phyloP scores from a whole-genome alignment of 1,284 basidiomycete genomes.

The Cryptococcus maquisensis region DNA sequence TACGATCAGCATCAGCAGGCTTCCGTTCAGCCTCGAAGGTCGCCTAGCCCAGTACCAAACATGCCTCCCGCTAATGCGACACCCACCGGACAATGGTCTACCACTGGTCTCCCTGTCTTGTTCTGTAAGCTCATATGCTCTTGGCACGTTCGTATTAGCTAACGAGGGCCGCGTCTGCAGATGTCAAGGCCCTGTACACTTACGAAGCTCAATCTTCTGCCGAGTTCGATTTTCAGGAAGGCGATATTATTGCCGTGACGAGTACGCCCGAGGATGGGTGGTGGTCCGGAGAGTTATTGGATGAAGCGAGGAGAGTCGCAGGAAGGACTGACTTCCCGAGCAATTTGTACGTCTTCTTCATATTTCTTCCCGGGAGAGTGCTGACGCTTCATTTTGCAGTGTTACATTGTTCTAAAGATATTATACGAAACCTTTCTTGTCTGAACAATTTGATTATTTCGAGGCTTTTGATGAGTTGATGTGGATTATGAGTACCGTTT shows the following conservation, averaged over 20 bases:
- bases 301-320: constrained; percentile 71
- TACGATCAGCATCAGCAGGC: constrained; percentile 11
- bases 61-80: constrained; percentile 36
- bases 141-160: neutral
- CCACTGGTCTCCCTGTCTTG: constrained; percentile 43
- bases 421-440: no score
- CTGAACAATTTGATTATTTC: no score
- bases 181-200: constrained; percentile 86
- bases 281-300: constrained; percentile 75
- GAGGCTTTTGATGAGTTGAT: no score
- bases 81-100: constrained; percentile 48
- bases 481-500: no score
- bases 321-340: constrained; percentile 87
- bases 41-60: constrained; percentile 41
- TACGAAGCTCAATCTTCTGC: constrained; percentile 66
- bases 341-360: constrained; percentile 59
- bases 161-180: constrained; percentile 8
- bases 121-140: constrained; percentile 40
- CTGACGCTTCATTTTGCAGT: neutral
- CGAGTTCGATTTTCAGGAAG: constrained; percentile 78
- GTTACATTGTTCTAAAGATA: constrained; percentile 2
- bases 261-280: constrained; percentile 88
- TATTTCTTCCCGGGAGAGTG: neutral
- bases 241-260: constrained; percentile 89
- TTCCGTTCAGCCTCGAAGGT: constrained; percentile 12